These are phyloP conservation scores for Pyrenophora teres DNA, from an alignment of 2,329 filamentous ascomycete genomes.

Conservation along the genomic window DNA sequence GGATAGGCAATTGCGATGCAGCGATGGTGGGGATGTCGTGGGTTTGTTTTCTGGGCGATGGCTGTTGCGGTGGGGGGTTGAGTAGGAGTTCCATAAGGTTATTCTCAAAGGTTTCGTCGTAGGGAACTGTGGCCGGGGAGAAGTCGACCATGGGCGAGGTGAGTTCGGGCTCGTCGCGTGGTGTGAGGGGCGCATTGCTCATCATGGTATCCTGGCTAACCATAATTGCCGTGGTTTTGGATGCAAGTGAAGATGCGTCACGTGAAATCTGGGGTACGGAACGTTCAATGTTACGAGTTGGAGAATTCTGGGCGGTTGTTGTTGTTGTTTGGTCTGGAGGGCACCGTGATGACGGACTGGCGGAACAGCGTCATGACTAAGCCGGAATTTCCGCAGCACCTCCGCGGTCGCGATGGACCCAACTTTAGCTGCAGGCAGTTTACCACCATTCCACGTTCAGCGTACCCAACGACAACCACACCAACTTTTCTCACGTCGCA, in stretches of 20 bases:
- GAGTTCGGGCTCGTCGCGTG: constrained; percentile 36
- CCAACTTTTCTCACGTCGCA: background rate
- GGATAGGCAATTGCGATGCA: constrained; percentile 48
- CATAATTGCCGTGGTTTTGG: constrained; percentile 15
- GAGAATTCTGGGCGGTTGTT: background rate
- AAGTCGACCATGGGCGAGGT: constrained; percentile 46
- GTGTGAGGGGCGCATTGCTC: constrained; percentile 41
- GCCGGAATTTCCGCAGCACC: constrained; percentile 11
- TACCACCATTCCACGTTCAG: background rate
- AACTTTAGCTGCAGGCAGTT: constrained; percentile 2
- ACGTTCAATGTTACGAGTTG: background rate
- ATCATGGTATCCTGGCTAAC: constrained; percentile 27
- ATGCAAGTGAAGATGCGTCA: background rate
- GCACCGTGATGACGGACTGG: constrained; percentile 4
- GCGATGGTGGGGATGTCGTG: constrained; percentile 31
- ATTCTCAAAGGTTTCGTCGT: constrained; percentile 53
- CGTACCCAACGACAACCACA: background rate
- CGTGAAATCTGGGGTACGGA: background rate
- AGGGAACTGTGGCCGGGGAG: constrained; percentile 51
- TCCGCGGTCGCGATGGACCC: constrained; percentile 9
- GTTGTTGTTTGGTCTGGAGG: background rate
- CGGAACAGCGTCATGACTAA: constrained; percentile 7
- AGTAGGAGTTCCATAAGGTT: constrained; percentile 49
- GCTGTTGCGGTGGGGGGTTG: constrained; percentile 33
- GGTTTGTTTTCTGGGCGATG: constrained; percentile 29